Conservation (phyloP, 2,329 filamentous ascomycete species). For the Calonectria naviculata region DNA sequence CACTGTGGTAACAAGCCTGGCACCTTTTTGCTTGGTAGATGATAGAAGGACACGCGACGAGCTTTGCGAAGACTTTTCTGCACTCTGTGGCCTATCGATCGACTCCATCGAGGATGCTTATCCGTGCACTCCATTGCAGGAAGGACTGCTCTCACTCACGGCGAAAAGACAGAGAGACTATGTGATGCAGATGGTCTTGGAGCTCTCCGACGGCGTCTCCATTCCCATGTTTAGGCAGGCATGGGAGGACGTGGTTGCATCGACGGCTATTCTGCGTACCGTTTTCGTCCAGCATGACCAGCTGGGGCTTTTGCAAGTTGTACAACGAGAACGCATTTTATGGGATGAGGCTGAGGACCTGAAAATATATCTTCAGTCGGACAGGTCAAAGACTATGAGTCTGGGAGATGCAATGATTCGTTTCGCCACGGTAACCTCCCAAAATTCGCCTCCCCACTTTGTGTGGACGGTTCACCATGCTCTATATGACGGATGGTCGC, state of each 20-base stretch:
- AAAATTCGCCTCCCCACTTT: conserved; percentile 1
- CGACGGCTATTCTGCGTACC: too few species aligned
- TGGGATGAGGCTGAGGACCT: too few species aligned
- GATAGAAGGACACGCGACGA: too few species aligned
- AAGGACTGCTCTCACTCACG: conserved; percentile 47
- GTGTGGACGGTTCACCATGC: conserved; percentile 43
- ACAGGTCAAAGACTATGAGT: conserved; percentile 14
- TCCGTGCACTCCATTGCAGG: conserved; percentile 48
- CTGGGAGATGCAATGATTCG: conserved; percentile 18
- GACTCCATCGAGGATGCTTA: conserved; percentile 43
- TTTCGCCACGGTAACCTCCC: too few species aligned
- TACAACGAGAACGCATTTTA: too few species aligned
- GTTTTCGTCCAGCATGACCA: too few species aligned
- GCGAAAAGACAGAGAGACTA: conserved; percentile 30
- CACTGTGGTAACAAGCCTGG: too few species aligned
- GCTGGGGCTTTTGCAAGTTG: too few species aligned
- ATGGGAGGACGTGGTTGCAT: too few species aligned
- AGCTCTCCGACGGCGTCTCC: conserved; percentile 18
- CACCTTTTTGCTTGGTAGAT: too few species aligned
- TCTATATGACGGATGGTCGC: conserved; percentile 44
- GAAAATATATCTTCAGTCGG: too few species aligned
- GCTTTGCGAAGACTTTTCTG: too few species aligned
- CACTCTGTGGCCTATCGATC: background rate
- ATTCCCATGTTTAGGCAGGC: background rate
- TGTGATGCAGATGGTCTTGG: conserved; percentile 22